Evolutionary conservation across 1,139 yeast species (phyloP), one percentile per base, ranked within the genome.

Genomic region (Pichia sp.): DNA sequence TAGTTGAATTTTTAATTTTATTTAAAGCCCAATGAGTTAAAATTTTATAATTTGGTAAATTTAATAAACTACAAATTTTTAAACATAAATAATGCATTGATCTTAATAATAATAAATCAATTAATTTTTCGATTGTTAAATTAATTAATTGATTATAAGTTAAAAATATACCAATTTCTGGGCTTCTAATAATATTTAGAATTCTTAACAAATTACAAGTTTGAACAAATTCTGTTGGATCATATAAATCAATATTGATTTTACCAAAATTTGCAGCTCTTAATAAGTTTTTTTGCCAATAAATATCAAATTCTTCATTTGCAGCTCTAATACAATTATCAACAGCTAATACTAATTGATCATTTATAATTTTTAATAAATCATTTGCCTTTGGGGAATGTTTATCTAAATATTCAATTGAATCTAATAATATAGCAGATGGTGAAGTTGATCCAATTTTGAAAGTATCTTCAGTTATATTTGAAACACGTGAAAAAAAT

Each of bases 201-300:
- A 87, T 79, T 51, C 87, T 75, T 28, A 89, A 57, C 27, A 67
- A 66, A 54, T 82, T 76, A 49, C 90, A 69, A 4, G 78, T 74
- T 25, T 69, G 67, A 4, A 87, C 75, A 58, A 82, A 89, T 39
- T 72, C 71, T 43, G 76, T 79, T 2, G 87, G 69, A 58, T 81
- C 74, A 55, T 74, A 80, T 22, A 70, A 65, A 3, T 67, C 74
- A 29, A 76, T 61, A 35, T 84, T 78, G 0, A 87, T 73, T 59
- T 90, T 92, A 1, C 97, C 98, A 65, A 90, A 87, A 0, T 87
- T 72, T 0, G 92, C 96, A 0, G 96, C 95, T 49, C 78, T 73
- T 30, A 92, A 65, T 4, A 92, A 68, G 45, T 76, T 77, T 59
- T 89, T 89, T 56, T 92, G 98, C 83, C 92, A 77, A 42, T 70